Conservation (phyloP, 2,329 filamentous ascomycete genomes). For the Pezicula carpinea region DNA sequence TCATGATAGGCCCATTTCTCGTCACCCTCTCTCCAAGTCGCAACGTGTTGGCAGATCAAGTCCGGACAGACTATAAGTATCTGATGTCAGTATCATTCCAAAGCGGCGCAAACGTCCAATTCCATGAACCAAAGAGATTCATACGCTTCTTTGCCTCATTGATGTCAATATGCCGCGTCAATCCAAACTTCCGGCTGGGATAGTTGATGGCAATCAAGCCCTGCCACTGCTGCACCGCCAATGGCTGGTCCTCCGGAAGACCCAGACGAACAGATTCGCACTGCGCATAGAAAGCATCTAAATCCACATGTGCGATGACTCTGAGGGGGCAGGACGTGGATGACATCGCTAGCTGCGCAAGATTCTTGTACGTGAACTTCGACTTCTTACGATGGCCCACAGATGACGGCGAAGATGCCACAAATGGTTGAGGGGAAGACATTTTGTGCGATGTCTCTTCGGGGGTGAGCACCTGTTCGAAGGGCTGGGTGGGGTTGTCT, state of each 20-base stretch:
- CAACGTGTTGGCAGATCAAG: constrained; percentile 85
- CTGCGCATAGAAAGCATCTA: constrained; percentile 97
- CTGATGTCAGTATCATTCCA: no score
- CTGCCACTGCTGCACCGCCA: constrained; percentile 95
- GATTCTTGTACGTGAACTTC: constrained; percentile 78
- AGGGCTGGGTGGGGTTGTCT: no score
- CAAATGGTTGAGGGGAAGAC: constrained; percentile 44
- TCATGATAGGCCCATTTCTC: constrained; percentile 87
- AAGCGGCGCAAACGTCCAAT: no score
- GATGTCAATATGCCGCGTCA: constrained; percentile 74
- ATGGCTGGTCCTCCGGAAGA: constrained; percentile 67
- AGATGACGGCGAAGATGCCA: constrained; percentile 40
- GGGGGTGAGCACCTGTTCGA: not conserved
- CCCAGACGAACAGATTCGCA: constrained; percentile 88
- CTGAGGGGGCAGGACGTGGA: constrained; percentile 72
- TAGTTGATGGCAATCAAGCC: constrained; percentile 97
- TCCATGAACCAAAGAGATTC: no score
- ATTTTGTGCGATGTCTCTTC: constrained; percentile 18
- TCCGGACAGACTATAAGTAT: constrained; percentile 59
- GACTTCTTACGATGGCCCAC: constrained; percentile 42
- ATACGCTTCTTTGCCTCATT: constrained; percentile 70
- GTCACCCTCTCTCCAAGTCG: constrained; percentile 90
- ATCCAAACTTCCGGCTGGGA: constrained; percentile 74
- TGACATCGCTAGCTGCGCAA: constrained; percentile 69
- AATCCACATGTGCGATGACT: constrained; percentile 85